Conservation (phyloP, 768 basidiomycete genomes). For the Leccinellum luteum region DNA sequence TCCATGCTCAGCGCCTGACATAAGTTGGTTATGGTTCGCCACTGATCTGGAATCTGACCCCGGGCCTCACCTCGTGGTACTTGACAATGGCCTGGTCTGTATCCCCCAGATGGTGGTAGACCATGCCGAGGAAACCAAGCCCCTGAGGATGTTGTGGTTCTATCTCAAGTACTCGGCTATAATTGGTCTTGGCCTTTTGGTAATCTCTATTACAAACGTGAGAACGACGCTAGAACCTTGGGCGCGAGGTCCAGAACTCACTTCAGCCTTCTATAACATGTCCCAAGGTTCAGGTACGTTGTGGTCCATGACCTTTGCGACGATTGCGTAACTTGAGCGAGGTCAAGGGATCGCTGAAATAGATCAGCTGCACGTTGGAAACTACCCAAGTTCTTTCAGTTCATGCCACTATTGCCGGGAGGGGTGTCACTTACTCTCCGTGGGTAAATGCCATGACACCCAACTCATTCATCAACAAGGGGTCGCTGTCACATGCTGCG, state of each 20-base stretch:
- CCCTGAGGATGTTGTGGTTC: constrained; percentile 83
- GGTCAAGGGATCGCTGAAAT: constrained; percentile 74
- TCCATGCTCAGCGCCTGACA: constrained; percentile 72
- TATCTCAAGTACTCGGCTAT: constrained; percentile 78
- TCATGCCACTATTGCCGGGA: neutral
- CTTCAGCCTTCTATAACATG: constrained; percentile 80
- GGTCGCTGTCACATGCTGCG: constrained; percentile 82
- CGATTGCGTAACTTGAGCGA: constrained; percentile 82
- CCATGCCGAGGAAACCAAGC: constrained; percentile 86
- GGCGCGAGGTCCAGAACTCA: constrained; percentile 33
- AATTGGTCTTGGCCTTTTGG: constrained; percentile 69
- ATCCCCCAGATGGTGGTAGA: constrained; percentile 72
- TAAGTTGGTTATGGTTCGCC: constrained; percentile 1
- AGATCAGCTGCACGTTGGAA: constrained; percentile 67
- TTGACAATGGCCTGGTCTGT: constrained; percentile 80
- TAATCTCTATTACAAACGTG: constrained; percentile 37
- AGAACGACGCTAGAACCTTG: neutral
- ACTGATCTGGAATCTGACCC: neutral
- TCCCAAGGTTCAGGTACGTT: constrained; percentile 92
- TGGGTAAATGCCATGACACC: constrained; percentile 92
- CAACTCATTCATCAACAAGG: constrained; percentile 85
- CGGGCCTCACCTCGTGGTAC: constrained; percentile 79
- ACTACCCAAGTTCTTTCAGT: constrained; percentile 44
- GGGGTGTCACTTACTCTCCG: constrained; percentile 56
- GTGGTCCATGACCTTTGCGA: constrained; percentile 84